Evolutionary conservation across 139 green algal genomes (phyloP), one percentile per base, ranked within the genome.

Genomic region (Limnomonas spitsbergensis): DNA sequence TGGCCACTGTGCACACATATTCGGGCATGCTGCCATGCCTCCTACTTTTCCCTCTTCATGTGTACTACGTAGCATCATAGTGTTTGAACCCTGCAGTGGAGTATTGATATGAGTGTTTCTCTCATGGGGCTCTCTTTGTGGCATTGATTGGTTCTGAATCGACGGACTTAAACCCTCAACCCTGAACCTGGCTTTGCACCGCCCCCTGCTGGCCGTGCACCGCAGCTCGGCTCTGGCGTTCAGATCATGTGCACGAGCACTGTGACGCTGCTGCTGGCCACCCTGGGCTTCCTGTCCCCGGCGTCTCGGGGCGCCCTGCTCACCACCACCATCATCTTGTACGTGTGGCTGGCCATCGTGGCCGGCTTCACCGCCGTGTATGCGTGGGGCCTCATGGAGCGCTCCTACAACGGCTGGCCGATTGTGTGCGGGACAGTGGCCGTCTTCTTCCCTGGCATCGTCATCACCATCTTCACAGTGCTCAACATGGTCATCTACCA

Each of bases 251-350:
- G 81, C 52, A 91, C 94, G 34, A 80, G 79, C 26, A 73, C 86
- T 35, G 89, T 95, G 40, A 98, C 93, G 26, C 85, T 99, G 37
- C 78, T 95, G 56, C 96, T 98, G 72, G 94, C 95, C 29, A 87
- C 94, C 0, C 86, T 98, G 38, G 95, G 95, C 69, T 98, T 98
- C 81, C 87, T 98, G 69, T 98, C 94, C 24, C 95, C 95, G 9
- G 93, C 95, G 4, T 89, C 90, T 0, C 89, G 95, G 38, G 95
- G 95, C 27, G 91, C 93, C 1, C 88, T 98, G 73, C 87, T 98
- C 66, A 97, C 94, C n/a, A 90, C 89, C 61, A 77, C 61, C 79
- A 79, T 83, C 4, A 67, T 81, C 24, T 26, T 82, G 29, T 83
- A 77, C 40, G 66, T 80, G 29, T 72, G 40, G 40, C 73, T 83